These are phyloP conservation scores for Blastobotrys arbuscula DNA, from an alignment of 1,139 yeast species.

Conservation along the genomic window DNA sequence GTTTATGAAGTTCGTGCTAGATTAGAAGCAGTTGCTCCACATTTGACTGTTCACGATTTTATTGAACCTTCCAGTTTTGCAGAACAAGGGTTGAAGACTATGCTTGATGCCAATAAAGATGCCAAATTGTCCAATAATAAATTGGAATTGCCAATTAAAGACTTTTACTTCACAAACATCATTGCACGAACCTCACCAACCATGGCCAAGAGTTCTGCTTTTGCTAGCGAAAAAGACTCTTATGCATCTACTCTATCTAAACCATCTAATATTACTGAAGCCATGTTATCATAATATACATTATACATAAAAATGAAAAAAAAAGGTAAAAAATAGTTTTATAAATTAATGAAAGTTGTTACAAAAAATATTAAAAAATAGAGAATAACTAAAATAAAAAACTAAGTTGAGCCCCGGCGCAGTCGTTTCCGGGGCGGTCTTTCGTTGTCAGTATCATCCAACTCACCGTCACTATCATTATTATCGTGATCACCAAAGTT, in stretches of 20 bases:
- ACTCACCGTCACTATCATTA: neutral
- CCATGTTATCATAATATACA: neutral
- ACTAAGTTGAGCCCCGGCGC: neutral
- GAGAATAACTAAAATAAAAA: neutral
- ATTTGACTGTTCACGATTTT: constrained; percentile 68
- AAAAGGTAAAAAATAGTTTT: neutral
- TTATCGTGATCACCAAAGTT: no score
- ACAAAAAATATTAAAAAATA: neutral
- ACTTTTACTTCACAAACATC: constrained; percentile 85
- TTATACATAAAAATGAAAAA: neutral
- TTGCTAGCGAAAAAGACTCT: constrained; percentile 18
- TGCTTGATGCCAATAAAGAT: constrained; percentile 35
- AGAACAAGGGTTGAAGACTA: constrained; percentile 52
- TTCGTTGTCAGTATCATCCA: neutral
- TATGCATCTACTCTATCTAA: constrained; percentile 8
- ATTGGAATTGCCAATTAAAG: constrained; percentile 59
- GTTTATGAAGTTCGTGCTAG: constrained; percentile 63
- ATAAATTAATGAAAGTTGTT: neutral
- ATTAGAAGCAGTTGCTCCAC: constrained; percentile 75
- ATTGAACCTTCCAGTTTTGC: constrained; percentile 57
- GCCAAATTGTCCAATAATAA: constrained; percentile 45
- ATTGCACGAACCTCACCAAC: constrained; percentile 85
- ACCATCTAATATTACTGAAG: neutral
- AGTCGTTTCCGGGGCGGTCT: neutral
- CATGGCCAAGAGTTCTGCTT: constrained; percentile 69